Evolutionary conservation across 768 basidiomycete species (phyloP).

Genomic region (Kwoniella sp.): DNA sequence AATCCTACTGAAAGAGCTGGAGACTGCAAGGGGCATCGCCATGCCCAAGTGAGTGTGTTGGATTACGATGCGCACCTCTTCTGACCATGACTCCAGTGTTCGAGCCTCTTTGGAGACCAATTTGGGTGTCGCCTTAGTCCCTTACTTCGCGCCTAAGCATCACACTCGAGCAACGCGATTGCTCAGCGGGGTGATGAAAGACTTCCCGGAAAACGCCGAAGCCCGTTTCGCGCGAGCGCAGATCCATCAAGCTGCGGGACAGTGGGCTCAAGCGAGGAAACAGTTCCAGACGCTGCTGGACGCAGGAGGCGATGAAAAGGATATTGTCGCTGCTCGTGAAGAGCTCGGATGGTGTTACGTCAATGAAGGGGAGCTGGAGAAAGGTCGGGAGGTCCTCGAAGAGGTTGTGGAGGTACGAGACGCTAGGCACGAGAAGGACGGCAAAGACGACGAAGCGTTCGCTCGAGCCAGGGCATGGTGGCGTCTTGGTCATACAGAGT

Average conservation of each 20-base stretch:
- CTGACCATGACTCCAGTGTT: slow-evolving; percentile 15
- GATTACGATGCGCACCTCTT: neutral
- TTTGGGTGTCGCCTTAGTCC: slow-evolving; percentile 72
- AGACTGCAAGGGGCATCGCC: slow-evolving; percentile 59
- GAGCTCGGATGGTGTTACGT: slow-evolving; percentile 81
- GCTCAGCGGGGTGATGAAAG: slow-evolving; percentile 65
- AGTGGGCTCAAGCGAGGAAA: slow-evolving; percentile 65
- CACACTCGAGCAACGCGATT: slow-evolving; percentile 72
- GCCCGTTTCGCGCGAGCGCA: slow-evolving; percentile 73
- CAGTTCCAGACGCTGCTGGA: slow-evolving; percentile 62
- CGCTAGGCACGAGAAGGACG: slow-evolving; percentile 42
- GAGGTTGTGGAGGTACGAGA: slow-evolving; percentile 38
- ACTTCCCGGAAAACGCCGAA: slow-evolving; percentile 61
- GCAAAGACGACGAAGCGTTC: slow-evolving; percentile 55
- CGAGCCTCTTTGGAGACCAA: slow-evolving; percentile 61
- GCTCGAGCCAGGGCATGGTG: slow-evolving; percentile 76
- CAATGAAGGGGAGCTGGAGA: slow-evolving; percentile 51
- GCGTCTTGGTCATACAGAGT: slow-evolving; percentile 72
- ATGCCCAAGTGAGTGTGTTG: slow-evolving; percentile 54
- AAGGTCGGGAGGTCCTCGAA: slow-evolving; percentile 43
- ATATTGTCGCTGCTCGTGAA: slow-evolving; percentile 59
- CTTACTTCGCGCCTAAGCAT: slow-evolving; percentile 83
- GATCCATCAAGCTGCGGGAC: slow-evolving; percentile 60
- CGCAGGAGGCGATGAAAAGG: slow-evolving; percentile 26
- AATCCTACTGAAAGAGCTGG: slow-evolving; percentile 56